phyloP scores from a whole-genome alignment of 2,329 filamentous ascomycete species.

The Didymella exigua region DNA sequence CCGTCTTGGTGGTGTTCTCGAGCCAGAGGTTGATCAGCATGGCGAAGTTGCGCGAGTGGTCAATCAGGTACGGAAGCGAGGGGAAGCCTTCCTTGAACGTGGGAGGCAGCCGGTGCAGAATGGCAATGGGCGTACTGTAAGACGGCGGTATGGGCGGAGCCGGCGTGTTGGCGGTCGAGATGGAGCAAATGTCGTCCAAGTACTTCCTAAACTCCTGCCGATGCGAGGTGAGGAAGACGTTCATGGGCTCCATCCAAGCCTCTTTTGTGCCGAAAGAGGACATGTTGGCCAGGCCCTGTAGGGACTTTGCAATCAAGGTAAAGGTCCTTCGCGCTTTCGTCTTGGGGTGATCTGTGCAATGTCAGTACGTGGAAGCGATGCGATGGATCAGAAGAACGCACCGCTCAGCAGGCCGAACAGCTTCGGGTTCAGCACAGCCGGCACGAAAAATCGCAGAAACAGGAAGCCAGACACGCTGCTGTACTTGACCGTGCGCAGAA shows the following conservation, averaged over 20 bases:
- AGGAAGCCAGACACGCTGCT: conserved; percentile 95
- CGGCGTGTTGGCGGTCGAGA: conserved; percentile 69
- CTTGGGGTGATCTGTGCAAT: conserved; percentile 73
- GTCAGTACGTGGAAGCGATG: conserved; percentile 14
- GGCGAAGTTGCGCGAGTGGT: conserved; percentile 84
- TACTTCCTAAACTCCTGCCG: conserved; percentile 83
- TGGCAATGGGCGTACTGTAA: conserved; percentile 91
- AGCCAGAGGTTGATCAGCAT: conserved; percentile 82
- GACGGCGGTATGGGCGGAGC: conserved; percentile 73
- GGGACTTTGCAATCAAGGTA: conserved; percentile 87
- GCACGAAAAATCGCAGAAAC: conserved; percentile 93
- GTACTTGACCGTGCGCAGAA: conserved; percentile 85
- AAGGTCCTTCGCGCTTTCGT: conserved; percentile 83
- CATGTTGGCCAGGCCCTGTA: conserved; percentile 90
- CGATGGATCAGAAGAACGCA: conserved; percentile 39
- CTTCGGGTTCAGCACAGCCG: conserved; percentile 94
- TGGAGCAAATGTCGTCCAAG: conserved; percentile 83
- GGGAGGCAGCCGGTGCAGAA: conserved; percentile 79
- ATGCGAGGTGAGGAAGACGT: conserved; percentile 77
- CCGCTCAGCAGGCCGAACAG: conserved; percentile 83
- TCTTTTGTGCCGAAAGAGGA: conserved; percentile 93
- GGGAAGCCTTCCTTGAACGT: conserved; percentile 90
- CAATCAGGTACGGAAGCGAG: conserved; percentile 89
- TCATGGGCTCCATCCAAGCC: conserved; percentile 99
- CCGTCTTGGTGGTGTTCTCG: conserved; percentile 55